A percentile compares a stretch with the other conserved stretches of the same genome.
phyloP scores from a whole-genome alignment of 306 rosid genomes.

The Calophaca sinica region DNA sequence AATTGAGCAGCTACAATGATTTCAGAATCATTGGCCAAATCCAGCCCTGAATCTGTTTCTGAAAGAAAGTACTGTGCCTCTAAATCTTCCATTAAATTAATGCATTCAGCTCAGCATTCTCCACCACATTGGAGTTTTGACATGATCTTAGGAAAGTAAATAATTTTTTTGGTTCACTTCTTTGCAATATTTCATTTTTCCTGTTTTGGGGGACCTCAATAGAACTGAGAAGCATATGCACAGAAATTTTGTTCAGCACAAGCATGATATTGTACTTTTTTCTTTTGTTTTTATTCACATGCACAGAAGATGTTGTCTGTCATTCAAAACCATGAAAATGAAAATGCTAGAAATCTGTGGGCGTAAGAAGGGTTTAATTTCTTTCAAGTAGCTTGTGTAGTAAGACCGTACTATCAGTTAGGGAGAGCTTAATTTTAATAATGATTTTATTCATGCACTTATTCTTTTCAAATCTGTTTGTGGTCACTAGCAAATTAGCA shows the following conservation, averaged over 20 bases:
- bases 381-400: background rate
- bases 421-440: background rate
- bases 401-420: background rate
- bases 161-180: background rate
- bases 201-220: constrained; percentile 36
- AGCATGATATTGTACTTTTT: constrained; percentile 43
- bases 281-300: constrained; percentile 49
- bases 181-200: constrained; percentile 30
- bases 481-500: constrained; percentile 28
- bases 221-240: constrained; percentile 40
- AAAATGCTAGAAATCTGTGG: constrained; percentile 52
- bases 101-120: background rate
- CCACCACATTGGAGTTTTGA: constrained; percentile 23
- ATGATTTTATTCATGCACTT: constrained; percentile 3
- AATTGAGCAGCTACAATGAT: constrained; percentile 31
- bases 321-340: constrained; percentile 12
- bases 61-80: background rate
- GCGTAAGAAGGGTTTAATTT: constrained; percentile 43
- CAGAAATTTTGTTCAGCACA: constrained; percentile 36
- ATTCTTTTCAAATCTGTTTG: background rate
- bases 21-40: constrained; percentile 39
- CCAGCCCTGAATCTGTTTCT: constrained; percentile 30
- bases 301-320: constrained; percentile 41
- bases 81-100: constrained; percentile 34
- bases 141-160: constrained; percentile 30